A percentile compares a stretch with the other conserved stretches of the same genome.
Conservation (phyloP, 345 rosid genomes). For the Cardiospermum halicacabum region DNA sequence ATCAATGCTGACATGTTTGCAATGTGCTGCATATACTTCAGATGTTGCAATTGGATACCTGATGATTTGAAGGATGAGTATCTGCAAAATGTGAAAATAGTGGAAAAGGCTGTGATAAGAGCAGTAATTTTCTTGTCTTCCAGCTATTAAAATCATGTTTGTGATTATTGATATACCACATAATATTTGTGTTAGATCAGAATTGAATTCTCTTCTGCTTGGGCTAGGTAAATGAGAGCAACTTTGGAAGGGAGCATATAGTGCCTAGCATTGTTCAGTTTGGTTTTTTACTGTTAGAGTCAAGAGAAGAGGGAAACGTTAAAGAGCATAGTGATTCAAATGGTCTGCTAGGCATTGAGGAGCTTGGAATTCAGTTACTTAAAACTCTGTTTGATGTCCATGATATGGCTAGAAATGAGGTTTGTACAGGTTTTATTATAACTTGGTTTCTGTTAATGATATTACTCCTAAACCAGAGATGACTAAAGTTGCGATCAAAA, state of each 20-base stretch:
- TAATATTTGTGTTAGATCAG: conserved; percentile 4
- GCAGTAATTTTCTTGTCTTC: conserved; percentile 42
- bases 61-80: conserved; percentile 50
- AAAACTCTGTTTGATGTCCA: conserved; percentile 68
- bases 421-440: conserved; percentile 18
- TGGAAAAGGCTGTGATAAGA: conserved; percentile 64
- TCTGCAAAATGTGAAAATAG: conserved; percentile 38
- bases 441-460: not conserved
- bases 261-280: conserved; percentile 69
- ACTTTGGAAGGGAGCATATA: conserved; percentile 70
- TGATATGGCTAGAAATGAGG: conserved; percentile 89
- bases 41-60: conserved; percentile 73
- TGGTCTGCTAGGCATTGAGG: conserved; percentile 55
- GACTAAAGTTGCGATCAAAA: not conserved
- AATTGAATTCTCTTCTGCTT: conserved; percentile 2
- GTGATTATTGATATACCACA: not conserved
- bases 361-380: conserved; percentile 66
- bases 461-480: not conserved
- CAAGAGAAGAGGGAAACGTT: conserved; percentile 41
- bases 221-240: conserved; percentile 68
- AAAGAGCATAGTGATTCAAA: conserved; percentile 30
- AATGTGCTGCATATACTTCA: conserved; percentile 26
- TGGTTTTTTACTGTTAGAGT: conserved; percentile 66
- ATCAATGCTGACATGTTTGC: conserved; percentile 7
- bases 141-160: not conserved